Base-by-base conservation (phyloP, 768 basidiomycete genomes). In the Galerina sulciceps region DNA sequence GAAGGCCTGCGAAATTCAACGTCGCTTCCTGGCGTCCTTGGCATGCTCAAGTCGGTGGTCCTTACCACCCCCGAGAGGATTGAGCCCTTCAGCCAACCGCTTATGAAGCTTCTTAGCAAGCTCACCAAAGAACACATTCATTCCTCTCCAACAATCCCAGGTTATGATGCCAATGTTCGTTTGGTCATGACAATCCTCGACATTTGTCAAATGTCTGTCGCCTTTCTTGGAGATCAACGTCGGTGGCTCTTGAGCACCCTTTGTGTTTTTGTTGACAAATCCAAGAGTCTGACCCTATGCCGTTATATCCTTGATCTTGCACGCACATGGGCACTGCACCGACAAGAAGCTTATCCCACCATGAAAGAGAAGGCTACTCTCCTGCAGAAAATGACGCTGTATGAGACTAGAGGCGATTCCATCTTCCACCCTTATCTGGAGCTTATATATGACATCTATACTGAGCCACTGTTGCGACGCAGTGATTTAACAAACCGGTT, bases 321-420 rank as follows among this genome's bases (percentile, higher is more conserved):
- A 48, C 84, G 90, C 47, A 88, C 89, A 22, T 99, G 96, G 96
- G 90, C 93, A n/a, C 77, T 96, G 64, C 85, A 88, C 42, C 86
- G 85, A 65, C 90, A 89, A 52, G 94, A 97, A 56, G 81, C 88
- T 1, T 91, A 91, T 69, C 96, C 96, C 6, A 91, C 91, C 0
- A 89, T 92, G 84, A 98, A 97, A 73, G 97, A 99, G 76, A 99
- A 98, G 73, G 90, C 96, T 2, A 89, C 82, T 26, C 76, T 99
- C 34, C 73, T 99, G 60, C 87, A 91, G 67, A 93, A 92, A 70
- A 96, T 99, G 94, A 81, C 84, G 6, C 78, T 83, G 10, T 94
- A 88, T 66, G 95, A 98, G 74, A 79, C 80, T 20, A 87, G 91
- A 34, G 88, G 86, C 37, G 91, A 95, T n/a, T 64, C 77, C 3